These are phyloP conservation scores for Porcisia deanei DNA, from an alignment of 208 protist species.

Conservation along the genomic window DNA sequence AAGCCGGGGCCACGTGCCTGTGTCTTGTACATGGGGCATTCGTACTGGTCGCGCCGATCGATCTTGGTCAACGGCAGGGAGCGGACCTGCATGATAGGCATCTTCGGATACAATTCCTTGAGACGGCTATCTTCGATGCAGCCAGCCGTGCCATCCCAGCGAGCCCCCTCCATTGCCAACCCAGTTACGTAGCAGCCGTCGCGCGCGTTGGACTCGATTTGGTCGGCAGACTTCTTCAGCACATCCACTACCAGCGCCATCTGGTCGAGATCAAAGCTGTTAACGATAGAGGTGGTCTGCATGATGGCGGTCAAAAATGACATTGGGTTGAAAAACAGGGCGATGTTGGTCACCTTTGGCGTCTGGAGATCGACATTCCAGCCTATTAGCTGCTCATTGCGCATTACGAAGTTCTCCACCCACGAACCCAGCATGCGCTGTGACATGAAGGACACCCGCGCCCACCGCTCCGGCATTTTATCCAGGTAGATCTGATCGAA, in stretches of 20 bases:
- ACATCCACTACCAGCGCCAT: constrained; percentile 95
- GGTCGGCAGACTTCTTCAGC: constrained; percentile 95
- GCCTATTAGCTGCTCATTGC: constrained; percentile 94
- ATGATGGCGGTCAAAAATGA: constrained; percentile 99
- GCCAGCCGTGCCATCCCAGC: constrained; percentile 93
- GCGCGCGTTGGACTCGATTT: constrained; percentile 93
- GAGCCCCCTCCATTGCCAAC: constrained; percentile 97
- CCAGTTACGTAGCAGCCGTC: constrained; percentile 98
- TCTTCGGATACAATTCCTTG: constrained; percentile 95
- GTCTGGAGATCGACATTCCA: constrained; percentile 95
- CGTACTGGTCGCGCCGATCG: constrained; percentile 95
- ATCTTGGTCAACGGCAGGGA: constrained; percentile 93
- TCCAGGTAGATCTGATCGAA: constrained; percentile 93
- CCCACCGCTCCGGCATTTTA: constrained; percentile 95
- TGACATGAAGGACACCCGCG: constrained; percentile 96
- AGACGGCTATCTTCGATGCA: constrained; percentile 94
- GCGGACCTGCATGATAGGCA: constrained; percentile 94
- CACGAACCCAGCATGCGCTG: constrained; percentile 94
- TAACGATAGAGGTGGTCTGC: constrained; percentile 97
- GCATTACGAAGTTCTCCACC: constrained; percentile 95
- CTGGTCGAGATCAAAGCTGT: constrained; percentile 97
- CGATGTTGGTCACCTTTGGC: constrained; percentile 95
- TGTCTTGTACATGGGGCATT: constrained; percentile 98
- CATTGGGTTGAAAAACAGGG: constrained; percentile 99
- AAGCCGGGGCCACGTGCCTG: constrained; percentile 94